phyloP scores from a whole-genome alignment of 2,329 filamentous ascomycete species.

The Colletotrichum navitas region DNA sequence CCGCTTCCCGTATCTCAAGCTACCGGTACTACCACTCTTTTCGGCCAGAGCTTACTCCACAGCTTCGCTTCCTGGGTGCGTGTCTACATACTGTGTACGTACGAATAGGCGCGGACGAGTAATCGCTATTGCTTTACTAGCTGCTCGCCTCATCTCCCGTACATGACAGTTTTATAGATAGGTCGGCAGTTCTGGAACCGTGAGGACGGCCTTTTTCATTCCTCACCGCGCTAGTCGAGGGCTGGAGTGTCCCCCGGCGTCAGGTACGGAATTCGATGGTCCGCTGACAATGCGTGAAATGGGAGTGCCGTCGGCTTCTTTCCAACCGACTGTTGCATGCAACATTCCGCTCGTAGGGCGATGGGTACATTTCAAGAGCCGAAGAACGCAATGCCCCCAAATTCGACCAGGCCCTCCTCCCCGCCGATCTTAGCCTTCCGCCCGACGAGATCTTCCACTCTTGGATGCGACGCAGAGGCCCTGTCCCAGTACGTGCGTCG shows the following conservation, averaged over 20 bases:
- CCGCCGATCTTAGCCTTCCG: constrained; percentile 23
- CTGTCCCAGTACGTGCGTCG: constrained; percentile 19
- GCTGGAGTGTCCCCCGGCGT: not conserved
- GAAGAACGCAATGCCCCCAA: not conserved
- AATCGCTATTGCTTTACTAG: not conserved
- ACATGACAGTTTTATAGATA: not conserved
- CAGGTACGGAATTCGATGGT: not conserved
- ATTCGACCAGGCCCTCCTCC: not conserved
- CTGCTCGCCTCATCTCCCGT: not conserved
- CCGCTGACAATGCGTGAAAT: not conserved
- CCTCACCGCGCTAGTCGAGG: not conserved
- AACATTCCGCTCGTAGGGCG: not conserved
- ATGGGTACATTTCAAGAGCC: not conserved
- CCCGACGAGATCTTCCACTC: constrained; percentile 29
- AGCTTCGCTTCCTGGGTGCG: not conserved
- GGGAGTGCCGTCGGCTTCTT: not conserved
- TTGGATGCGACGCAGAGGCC: constrained; percentile 15
- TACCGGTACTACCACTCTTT: not conserved
- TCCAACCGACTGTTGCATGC: not conserved
- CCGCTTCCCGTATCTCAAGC: not conserved
- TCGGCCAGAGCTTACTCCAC: constrained; percentile 5
- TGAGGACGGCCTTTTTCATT: not conserved
- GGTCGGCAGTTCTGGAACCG: not conserved
- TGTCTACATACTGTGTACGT: not conserved
- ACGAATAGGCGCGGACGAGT: constrained; percentile 11